A percentile compares a stretch with the other conserved stretches of the same genome.
Conservation (phyloP, 192 early-diverging fungal genomes). For the Jimgerdemannia flammicorona region DNA sequence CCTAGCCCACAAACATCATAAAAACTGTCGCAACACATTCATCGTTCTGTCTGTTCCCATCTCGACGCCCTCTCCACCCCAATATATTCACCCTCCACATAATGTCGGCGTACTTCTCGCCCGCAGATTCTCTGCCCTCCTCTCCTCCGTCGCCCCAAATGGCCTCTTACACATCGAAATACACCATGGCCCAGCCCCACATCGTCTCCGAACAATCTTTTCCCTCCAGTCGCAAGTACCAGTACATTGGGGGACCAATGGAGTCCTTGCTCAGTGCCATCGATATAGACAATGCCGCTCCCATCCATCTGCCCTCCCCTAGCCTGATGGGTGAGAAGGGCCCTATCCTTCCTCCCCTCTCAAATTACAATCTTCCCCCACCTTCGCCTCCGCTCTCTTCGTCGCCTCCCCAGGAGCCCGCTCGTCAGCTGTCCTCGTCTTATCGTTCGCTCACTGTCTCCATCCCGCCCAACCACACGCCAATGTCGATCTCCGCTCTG, state of each 20-base stretch:
- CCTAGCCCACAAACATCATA: not conserved
- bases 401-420: not conserved
- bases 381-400: not conserved
- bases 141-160: not conserved
- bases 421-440: not conserved
- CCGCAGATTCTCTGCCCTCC: not conserved
- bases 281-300: conserved; percentile 24
- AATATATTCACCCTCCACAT: not conserved
- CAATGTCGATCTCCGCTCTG: conserved; percentile 1
- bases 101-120: not conserved
- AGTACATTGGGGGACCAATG: conserved; percentile 9
- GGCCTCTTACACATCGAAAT: no score
- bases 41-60: not conserved
- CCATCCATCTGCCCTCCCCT: conserved; percentile 4
- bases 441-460: conserved; percentile 12
- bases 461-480: not conserved
- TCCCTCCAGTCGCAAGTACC: not conserved
- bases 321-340: not conserved
- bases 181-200: no score
- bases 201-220: no score
- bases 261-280: conserved; percentile 25
- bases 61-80: not conserved
- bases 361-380: not conserved
- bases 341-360: conserved; percentile 1
- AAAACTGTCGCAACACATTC: not conserved